Percentiles rank a stretch among this genome's conserved stretches.
These are phyloP conservation scores for Fomitopsis schrenkii DNA, from an alignment of 1,284 basidiomycete species.

Conservation along the genomic window DNA sequence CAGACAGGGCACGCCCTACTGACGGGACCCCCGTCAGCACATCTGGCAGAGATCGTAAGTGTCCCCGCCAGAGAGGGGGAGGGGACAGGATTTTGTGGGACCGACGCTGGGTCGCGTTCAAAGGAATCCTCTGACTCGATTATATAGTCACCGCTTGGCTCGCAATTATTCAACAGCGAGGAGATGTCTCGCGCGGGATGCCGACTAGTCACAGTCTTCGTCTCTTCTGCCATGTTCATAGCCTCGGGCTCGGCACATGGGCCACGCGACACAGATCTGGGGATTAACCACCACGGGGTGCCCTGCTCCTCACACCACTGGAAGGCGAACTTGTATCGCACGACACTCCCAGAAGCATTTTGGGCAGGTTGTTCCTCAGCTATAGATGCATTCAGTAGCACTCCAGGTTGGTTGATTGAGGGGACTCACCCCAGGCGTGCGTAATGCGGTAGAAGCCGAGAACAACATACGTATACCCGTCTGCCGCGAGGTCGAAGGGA, in stretches of 20 bases:
- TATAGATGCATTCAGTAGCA: slow-evolving; percentile 22
- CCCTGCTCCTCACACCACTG: slow-evolving; percentile 74
- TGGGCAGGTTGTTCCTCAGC: slow-evolving; percentile 57
- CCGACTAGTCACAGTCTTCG: no score
- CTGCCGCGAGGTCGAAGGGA: slow-evolving; percentile 56
- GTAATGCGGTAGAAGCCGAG: slow-evolving; percentile 70
- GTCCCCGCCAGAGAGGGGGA: no score
- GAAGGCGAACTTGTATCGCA: slow-evolving; percentile 76
- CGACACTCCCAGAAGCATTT: slow-evolving; percentile 43
- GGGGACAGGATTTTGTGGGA: not conserved
- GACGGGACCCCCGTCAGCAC: not conserved
- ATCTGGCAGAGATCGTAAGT: not conserved
- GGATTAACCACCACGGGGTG: slow-evolving; percentile 48
- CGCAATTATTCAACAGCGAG: no score
- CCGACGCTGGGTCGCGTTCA: no score
- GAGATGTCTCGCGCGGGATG: not conserved
- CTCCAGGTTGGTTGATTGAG: not conserved
- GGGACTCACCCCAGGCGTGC: slow-evolving; percentile 64
- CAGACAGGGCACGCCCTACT: slow-evolving; percentile 10
- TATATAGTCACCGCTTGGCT: not conserved
- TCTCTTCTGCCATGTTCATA: not conserved
- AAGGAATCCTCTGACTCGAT: not conserved
- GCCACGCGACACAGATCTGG: not conserved
- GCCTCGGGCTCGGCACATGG: not conserved
- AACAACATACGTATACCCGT: slow-evolving; percentile 59